Percentiles rank a stretch among this genome's conserved stretches.
Conservation (phyloP, 768 basidiomycete species). For the Agaricus blazei region DNA sequence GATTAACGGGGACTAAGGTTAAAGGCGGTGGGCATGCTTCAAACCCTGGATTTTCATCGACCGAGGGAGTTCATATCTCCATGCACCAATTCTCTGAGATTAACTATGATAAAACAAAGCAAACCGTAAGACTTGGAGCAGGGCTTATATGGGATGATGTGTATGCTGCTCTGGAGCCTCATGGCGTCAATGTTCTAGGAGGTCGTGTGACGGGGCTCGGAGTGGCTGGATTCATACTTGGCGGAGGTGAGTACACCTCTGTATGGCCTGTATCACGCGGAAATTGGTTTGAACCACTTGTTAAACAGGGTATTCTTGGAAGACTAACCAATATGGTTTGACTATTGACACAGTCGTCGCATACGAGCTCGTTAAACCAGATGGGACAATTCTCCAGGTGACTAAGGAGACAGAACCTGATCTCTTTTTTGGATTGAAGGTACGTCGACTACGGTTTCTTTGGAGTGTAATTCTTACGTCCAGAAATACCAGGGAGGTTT, state of each 20-base stretch:
- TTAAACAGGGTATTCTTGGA: conserved; percentile 53
- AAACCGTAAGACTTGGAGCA: conserved; percentile 25
- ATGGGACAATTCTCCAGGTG: conserved; percentile 36
- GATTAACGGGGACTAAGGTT: conserved; percentile 24
- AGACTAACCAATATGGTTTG: conserved; percentile 56
- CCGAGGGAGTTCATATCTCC: conserved; percentile 42
- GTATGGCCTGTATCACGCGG: no score
- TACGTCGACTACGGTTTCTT: not conserved
- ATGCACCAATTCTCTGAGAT: conserved; percentile 35
- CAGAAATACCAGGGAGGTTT: conserved; percentile 41
- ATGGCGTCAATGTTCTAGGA: conserved; percentile 43
- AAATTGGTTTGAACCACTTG: not conserved
- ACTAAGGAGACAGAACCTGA: conserved; percentile 27
- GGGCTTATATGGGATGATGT: conserved; percentile 48
- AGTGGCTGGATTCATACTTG: conserved; percentile 42
- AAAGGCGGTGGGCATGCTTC: conserved; percentile 45
- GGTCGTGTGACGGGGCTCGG: conserved; percentile 43
- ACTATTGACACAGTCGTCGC: conserved; percentile 51
- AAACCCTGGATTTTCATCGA: conserved; percentile 46
- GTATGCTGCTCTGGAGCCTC: conserved; percentile 35
- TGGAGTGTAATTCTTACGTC: no score
- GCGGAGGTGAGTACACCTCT: conserved; percentile 30
- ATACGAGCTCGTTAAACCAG: conserved; percentile 54
- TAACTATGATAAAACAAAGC: conserved; percentile 22
- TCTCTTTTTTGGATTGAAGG: conserved; percentile 34